phyloP scores from a whole-genome alignment of 176 grass and related monocot species.

The Lolium perenne region DNA sequence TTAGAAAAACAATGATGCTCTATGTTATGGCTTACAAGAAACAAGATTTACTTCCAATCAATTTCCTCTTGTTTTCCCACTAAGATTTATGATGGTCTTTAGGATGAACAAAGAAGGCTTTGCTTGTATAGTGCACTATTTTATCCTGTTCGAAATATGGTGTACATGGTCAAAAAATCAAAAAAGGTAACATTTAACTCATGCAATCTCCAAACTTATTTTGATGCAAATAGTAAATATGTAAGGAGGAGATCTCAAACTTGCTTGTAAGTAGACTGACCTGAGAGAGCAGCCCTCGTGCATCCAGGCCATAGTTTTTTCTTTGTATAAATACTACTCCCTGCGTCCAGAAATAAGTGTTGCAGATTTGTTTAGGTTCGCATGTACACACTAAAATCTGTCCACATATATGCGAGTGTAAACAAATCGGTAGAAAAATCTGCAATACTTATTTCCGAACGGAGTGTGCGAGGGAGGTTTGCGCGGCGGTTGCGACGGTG shows the following conservation, averaged over 20 bases:
- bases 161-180: conserved; percentile 67
- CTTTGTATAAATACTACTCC: too few relatives aligned
- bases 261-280: too few relatives aligned
- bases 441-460: neutral
- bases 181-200: too few relatives aligned
- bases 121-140: conserved; percentile 76
- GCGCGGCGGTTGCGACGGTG: too few relatives aligned
- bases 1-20: neutral
- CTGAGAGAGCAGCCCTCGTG: too few relatives aligned
- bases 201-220: neutral
- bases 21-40: conserved; percentile 8
- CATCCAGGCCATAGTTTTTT: too few relatives aligned
- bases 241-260: too few relatives aligned
- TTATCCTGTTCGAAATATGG: conserved; percentile 58
- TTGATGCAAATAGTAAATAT: neutral
- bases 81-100: conserved; percentile 27
- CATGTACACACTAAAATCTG: too few relatives aligned
- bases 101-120: conserved; percentile 79
- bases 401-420: too few relatives aligned
- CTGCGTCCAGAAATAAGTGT: too few relatives aligned
- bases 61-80: neutral
- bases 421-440: neutral
- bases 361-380: too few relatives aligned
- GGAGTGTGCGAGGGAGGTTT: too few relatives aligned
- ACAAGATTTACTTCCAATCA: conserved; percentile 5